Evolutionary conservation across 192 early-diverging fungal species (phyloP), one percentile per base, ranked within the genome.

Genomic region (Phlyctochytrium planicorne): DNA sequence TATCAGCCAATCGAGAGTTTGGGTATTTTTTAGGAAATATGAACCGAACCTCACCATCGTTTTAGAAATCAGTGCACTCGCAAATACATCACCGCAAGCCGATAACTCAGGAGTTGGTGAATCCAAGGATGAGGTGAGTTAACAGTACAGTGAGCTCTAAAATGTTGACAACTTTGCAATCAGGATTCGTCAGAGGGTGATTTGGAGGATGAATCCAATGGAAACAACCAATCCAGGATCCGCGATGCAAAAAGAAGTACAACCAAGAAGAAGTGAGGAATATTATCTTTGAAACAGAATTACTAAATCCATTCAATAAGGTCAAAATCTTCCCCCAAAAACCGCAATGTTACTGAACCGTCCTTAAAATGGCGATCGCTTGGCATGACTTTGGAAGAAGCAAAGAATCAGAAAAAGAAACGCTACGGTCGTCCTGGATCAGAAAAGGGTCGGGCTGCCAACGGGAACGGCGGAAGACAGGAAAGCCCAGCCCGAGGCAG

Each of bases 341-440:
- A 33, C 1, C 63, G 40, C 0, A 74, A 56, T 62, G 33, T 40
- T 35, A 70, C 56, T 10, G 79, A 80, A 59, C 79, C 79, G 31
- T 80, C 79, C 4, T 62, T 80, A 12, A 80, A 80, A 50, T 80
- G 79, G 79, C 32, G 78, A 36, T 72, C 67, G 0, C 32, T 71
- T 23, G 68, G 59, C 30, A 35, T 71, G 27, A 70, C 62, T 23
- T 35, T 50, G n/a, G 61, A 70, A 12, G 63, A 47, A 20, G 50
- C 40, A 6, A 47, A 47, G 40, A 47, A 57, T 29, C 55, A 57
- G 55, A 4, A 27, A 32, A 60, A 53, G 6, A 29, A 17, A 14
- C 16, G 35, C 24, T 33, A 14, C 36, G 53, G 32, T 27, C 34
- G 27, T 67, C 66, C 40, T n/a, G 69, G 14, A 4, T 62, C 60